Conservation (phyloP, 345 rosid species). For the Populus euphratica region DNA sequence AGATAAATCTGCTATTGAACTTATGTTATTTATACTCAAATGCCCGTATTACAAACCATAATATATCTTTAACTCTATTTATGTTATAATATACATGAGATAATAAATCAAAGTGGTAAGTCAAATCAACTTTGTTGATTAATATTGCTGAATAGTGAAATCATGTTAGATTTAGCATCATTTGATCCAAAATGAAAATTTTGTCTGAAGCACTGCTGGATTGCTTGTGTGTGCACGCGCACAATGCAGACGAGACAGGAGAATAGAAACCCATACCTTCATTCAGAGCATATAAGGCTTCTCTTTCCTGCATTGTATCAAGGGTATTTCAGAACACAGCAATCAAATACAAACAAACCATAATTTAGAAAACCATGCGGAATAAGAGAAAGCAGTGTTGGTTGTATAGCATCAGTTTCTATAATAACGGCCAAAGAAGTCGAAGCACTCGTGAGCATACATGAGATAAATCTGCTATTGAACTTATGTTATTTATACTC, state of each 20-base stretch:
- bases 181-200: background rate
- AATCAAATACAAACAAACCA: background rate
- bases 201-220: background rate
- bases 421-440: no score
- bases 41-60: background rate
- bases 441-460: background rate
- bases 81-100: no score
- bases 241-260: background rate
- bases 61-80: no score
- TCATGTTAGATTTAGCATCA: background rate
- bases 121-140: background rate
- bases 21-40: no score
- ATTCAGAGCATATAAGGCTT: constrained; percentile 54
- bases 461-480: background rate
- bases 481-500: no score
- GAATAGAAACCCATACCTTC: constrained; percentile 51
- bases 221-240: background rate
- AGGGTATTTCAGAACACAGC: background rate
- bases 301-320: constrained; percentile 52
- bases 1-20: background rate
- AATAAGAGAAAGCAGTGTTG: background rate
- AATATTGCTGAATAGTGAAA: no score
- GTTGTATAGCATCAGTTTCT: background rate
- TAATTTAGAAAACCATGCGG: background rate
- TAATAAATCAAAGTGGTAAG: background rate